Evolutionary conservation across 164 flowering plant species (phyloP), one percentile per base, ranked within the genome.

Genomic region (Saururus chinensis): DNA sequence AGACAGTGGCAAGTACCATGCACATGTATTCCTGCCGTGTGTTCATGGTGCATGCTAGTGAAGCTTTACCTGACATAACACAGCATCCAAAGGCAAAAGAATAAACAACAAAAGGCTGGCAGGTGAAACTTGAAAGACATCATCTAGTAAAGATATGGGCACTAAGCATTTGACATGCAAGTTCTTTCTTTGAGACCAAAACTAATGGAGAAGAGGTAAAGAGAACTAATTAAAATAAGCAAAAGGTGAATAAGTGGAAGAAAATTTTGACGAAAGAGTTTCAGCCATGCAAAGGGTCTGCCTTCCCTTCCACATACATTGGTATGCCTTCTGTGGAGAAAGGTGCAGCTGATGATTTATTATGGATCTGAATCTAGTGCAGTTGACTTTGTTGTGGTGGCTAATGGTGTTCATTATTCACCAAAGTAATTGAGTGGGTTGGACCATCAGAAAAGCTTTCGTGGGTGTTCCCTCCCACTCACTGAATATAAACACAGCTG

Each of bases 361-460:
- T 56, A 66, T 66, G 69, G 49, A 56, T 58, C 62, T 63, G 30
- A 30, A 66, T 61, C 30, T 67, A 69, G 78, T 73, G 73, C 59
- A 79, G 82, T 81, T 81, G 84, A 78, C 82, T 79, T 78, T 51
- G 65, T 45, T n/a, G 11, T 75, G 72, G 76, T 68, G 61, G 69
- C 55, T 68, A 70, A 62, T 75, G 77, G 78, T 73, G 59, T 55
- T 66, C 73, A 72, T 74, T 77, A 41, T 69, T 65, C 66, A 67
- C 53, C 62, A 64, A 61, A 56, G 70, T 73, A 62, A 56, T 71
- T 72, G 63, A 74, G 83, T 80, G 75, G 73, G 49, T 64, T 73
- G 73, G 78, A 77, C 72, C 57, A 68, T 77, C 42, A 62, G 63
- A 67, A 68, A 59, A 67, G 66, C 66, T 70, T 51, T 51, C 26